phyloP scores from a whole-genome alignment of 345 rosid species.

The Citrus reticulata region DNA sequence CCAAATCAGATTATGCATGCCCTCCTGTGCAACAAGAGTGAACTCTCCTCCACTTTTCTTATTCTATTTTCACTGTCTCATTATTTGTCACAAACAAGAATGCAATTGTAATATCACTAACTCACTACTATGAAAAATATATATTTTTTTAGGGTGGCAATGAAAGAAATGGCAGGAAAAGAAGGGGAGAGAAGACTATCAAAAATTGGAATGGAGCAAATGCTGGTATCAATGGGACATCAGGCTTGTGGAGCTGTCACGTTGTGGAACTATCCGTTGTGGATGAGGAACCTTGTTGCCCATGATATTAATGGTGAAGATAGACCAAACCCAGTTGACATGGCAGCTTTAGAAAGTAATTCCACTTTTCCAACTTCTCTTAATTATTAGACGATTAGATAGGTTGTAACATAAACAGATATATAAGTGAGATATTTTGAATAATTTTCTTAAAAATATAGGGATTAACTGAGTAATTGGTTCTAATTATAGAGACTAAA shows the following conservation, averaged over 20 bases:
- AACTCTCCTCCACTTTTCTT: not conserved
- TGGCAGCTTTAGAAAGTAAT: constrained; percentile 75
- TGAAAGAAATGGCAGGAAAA: constrained; percentile 55
- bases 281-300: constrained; percentile 72
- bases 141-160: constrained; percentile 37
- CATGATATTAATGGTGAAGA: constrained; percentile 67
- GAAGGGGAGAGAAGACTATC: constrained; percentile 43
- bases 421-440: too few relatives aligned
- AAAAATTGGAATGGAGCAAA: constrained; percentile 53
- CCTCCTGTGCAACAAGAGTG: constrained; percentile 54
- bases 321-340: constrained; percentile 50
- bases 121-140: not conserved
- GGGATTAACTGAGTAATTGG: too few relatives aligned
- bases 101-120: not conserved
- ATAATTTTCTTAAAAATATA: too few relatives aligned
- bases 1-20: constrained; percentile 27
- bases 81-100: not conserved
- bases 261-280: constrained; percentile 71
- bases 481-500: too few relatives aligned
- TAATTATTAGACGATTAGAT: too few relatives aligned
- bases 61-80: not conserved
- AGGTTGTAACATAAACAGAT: too few relatives aligned
- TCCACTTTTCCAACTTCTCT: not conserved
- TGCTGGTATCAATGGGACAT: constrained; percentile 71
- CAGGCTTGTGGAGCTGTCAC: constrained; percentile 63